These are phyloP conservation scores for Magnolia sinica DNA, from an alignment of 164 flowering plant genomes.

Conservation along the genomic window DNA sequence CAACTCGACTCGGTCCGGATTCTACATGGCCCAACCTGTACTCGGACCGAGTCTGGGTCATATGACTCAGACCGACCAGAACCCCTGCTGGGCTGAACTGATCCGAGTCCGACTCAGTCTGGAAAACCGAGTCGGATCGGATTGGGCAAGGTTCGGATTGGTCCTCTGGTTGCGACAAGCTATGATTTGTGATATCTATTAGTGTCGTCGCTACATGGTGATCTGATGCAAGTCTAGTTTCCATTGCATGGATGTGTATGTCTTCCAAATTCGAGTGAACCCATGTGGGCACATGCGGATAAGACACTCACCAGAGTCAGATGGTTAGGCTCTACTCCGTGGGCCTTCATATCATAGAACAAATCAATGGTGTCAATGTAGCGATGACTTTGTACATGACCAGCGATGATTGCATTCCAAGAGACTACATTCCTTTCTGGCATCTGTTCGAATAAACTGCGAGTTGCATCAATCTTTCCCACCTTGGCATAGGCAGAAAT, in stretches of 20 bases:
- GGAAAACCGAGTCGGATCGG: too few species aligned
- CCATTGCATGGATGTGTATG: conserved; percentile 22
- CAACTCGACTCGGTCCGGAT: too few species aligned
- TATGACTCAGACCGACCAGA: too few species aligned
- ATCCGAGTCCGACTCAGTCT: too few species aligned
- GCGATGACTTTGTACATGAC: conserved; percentile 20
- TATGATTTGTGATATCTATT: conserved; percentile 15
- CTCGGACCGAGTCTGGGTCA: too few species aligned
- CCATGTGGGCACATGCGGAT: conserved; percentile 35
- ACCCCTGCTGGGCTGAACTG: too few species aligned
- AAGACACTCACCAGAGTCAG: conserved; percentile 24
- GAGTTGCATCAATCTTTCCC: conserved; percentile 26
- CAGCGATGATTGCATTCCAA: conserved; percentile 39
- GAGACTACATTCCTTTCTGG: conserved; percentile 26
- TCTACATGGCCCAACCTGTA: too few species aligned
- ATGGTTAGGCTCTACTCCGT: conserved; percentile 20
- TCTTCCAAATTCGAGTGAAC: conserved; percentile 25
- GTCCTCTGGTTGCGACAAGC: too few species aligned
- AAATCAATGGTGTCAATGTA: conserved; percentile 19
- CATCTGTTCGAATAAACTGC: conserved; percentile 25
- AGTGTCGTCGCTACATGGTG: conserved; percentile 26
- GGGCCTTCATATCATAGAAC: conserved; percentile 28
- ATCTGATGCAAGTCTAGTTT: conserved; percentile 11
- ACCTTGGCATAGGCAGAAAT: conserved; percentile 19
- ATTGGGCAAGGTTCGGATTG: too few species aligned